These are phyloP conservation scores for Volvox africanus DNA, from an alignment of 139 green algal genomes.

Conservation along the genomic window DNA sequence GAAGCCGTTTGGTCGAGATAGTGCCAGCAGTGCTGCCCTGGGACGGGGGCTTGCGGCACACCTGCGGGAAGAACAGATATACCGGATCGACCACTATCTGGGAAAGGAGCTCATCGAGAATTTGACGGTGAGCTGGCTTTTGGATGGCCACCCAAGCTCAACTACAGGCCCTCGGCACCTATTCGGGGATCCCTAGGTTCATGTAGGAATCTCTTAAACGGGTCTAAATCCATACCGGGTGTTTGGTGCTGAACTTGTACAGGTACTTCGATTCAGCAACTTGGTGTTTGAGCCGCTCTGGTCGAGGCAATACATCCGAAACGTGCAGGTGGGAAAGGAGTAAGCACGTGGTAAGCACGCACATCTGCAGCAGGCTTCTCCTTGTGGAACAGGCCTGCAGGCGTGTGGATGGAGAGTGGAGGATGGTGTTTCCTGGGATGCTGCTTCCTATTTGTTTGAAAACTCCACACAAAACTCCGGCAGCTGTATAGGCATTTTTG, in stretches of 20 bases:
- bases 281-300: slow-evolving; percentile 99
- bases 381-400: too few relatives aligned
- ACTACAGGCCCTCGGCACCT: too few relatives aligned
- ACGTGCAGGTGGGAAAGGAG: slow-evolving; percentile 85
- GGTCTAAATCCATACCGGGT: too few relatives aligned
- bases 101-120: slow-evolving; percentile 99
- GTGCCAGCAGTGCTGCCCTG: slow-evolving; percentile 84
- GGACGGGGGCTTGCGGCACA: slow-evolving; percentile 78
- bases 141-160: neutral
- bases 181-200: too few relatives aligned
- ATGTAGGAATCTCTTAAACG: too few relatives aligned
- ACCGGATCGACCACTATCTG: slow-evolving; percentile 99
- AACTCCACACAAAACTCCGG: too few relatives aligned
- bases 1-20: slow-evolving; percentile 98
- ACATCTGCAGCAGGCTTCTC: too few relatives aligned
- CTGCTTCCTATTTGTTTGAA: too few relatives aligned
- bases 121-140: slow-evolving; percentile 78
- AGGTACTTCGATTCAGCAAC: slow-evolving; percentile 97
- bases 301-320: slow-evolving; percentile 95
- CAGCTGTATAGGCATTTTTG: too few relatives aligned
- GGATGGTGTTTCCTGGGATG: too few relatives aligned
- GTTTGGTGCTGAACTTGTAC: neutral
- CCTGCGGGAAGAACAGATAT: slow-evolving; percentile 97
- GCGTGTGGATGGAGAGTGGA: too few relatives aligned
- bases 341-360: too few relatives aligned